phyloP scores from a whole-genome alignment of 257 asterid genomes.

The Nicotiana knightiana region DNA sequence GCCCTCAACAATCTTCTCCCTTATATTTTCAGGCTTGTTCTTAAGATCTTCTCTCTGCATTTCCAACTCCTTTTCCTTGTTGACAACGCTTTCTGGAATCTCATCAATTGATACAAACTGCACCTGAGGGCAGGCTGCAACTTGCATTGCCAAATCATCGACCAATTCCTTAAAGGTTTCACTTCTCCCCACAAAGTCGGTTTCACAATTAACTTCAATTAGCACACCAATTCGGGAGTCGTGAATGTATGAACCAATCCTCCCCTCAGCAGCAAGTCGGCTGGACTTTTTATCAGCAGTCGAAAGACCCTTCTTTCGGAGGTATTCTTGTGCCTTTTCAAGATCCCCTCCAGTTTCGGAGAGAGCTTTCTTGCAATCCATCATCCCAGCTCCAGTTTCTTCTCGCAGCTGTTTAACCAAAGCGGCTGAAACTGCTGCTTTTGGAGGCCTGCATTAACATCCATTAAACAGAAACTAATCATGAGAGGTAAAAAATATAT shows the following conservation, averaged over 20 bases:
- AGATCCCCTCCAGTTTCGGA: constrained; percentile 84
- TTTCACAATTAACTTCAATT: constrained; percentile 93
- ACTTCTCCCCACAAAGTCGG: constrained; percentile 92
- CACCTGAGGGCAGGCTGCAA: constrained; percentile 85
- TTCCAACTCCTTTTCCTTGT: constrained; percentile 74
- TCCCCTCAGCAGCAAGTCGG: constrained; percentile 94
- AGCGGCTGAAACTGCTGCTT: constrained; percentile 57
- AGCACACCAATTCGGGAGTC: constrained; percentile 94
- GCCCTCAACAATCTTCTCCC: constrained; percentile 87
- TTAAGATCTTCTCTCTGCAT: constrained; percentile 90
- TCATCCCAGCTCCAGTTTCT: constrained; percentile 98
- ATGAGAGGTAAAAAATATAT: background rate
- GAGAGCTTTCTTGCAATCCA: constrained; percentile 99
- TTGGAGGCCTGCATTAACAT: constrained; percentile 45
- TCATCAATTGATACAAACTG: constrained; percentile 69
- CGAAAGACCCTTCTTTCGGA: constrained; percentile 85
- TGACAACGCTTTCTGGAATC: constrained; percentile 49
- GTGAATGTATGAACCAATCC: constrained; percentile 84
- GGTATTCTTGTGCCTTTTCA: constrained; percentile 87
- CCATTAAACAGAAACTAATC: background rate
- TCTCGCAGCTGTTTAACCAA: constrained; percentile 88
- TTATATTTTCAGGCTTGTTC: constrained; percentile 79
- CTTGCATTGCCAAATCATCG: constrained; percentile 88
- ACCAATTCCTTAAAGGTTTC: constrained; percentile 65
- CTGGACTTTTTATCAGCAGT: constrained; percentile 93